Evolutionary conservation across 2,329 filamentous ascomycete genomes (phyloP), one percentile per base, ranked within the genome.

Genomic region (Tolypocladium amazonense): DNA sequence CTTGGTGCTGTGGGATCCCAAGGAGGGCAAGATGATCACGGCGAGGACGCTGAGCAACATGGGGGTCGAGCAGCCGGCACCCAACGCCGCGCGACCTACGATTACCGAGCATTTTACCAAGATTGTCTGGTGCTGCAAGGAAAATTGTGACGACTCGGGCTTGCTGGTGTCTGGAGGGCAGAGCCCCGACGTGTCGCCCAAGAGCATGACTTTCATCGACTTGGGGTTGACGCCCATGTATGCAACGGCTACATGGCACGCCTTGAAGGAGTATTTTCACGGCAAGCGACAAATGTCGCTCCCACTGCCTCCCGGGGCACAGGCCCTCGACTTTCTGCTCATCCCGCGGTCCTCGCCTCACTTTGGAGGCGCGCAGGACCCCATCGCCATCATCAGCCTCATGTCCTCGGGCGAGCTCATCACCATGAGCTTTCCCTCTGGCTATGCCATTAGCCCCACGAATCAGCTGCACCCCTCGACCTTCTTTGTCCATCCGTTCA

Each of bases 81-180:
- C 78, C 18, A 66, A 76, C 1, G 74, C 80, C 4, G 79, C 79
- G 1, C 79, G 78, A 0, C 77, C 86, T 50, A 79, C 80, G 20
- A 74, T 88, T 18, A 88, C 89, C 62, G 88, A 90, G 59, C 90
- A 91, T 0, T 88, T 93, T 62, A 84, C 85, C 62, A 87, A 86
- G 63, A 85, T 97, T 59, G 83, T 87, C 1, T 99, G 94, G 94
- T 99, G 94, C 74, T 93, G 90, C 60, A 97, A 97, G 71, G 82
- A 87, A 61, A 96, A 97, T 68, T 88, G 92, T 0, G 94, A 99
- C 68, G 93, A 99, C 68, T 97, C 92, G 23, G 93, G 87, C 1
- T 79, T 99, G 30, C 75, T 99, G 45, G 82, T 99, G 59, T 89
- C 92, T 2, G 94, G 94, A 37, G 94, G 94, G 5, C 83, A 88